These are phyloP conservation scores for Globisporangium alternatum DNA, from an alignment of 352 stramenopile species.

Conservation along the genomic window DNA sequence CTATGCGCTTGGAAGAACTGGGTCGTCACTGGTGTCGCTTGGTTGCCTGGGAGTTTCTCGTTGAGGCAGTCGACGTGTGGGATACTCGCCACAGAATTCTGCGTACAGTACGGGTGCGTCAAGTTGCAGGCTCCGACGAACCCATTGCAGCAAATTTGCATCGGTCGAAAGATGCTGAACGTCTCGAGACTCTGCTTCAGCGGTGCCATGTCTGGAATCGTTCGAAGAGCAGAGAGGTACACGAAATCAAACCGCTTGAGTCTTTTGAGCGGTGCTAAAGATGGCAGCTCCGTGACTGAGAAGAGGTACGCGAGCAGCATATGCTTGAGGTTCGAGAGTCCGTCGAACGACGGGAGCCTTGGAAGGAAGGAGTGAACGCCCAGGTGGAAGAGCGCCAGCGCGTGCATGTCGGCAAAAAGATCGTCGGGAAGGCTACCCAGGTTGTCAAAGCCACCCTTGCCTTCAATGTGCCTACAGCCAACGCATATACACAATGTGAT, in stretches of 20 bases:
- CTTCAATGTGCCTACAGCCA: slow-evolving; percentile 37
- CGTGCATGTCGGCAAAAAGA: slow-evolving; percentile 31
- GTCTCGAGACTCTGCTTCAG: slow-evolving; percentile 13
- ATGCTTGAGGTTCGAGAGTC: slow-evolving; percentile 27
- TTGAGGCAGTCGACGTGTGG: slow-evolving; percentile 18
- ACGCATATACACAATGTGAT: background rate
- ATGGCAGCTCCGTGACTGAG: slow-evolving; percentile 24
- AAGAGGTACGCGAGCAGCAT: slow-evolving; percentile 24
- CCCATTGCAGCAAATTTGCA: slow-evolving; percentile 1
- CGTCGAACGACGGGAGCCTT: slow-evolving; percentile 25
- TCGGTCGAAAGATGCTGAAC: background rate
- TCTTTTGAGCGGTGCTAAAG: slow-evolving; percentile 12
- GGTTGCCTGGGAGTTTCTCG: background rate
- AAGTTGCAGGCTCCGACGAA: background rate
- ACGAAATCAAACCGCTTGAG: slow-evolving; percentile 26
- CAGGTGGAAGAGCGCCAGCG: slow-evolving; percentile 35
- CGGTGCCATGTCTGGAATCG: slow-evolving; percentile 22
- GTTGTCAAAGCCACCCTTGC: slow-evolving; percentile 23
- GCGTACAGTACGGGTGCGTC: background rate
- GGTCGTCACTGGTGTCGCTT: slow-evolving; percentile 9
- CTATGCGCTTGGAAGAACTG: slow-evolving; percentile 12
- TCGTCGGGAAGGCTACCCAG: slow-evolving; percentile 20
- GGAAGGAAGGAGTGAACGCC: slow-evolving; percentile 24
- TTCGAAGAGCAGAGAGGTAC: slow-evolving; percentile 16
- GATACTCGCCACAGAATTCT: background rate